A percentile compares a stretch with the other conserved stretches of the same genome.
phyloP scores from a whole-genome alignment of 2,329 filamentous ascomycete species.

The Fusarium decemcellulare region DNA sequence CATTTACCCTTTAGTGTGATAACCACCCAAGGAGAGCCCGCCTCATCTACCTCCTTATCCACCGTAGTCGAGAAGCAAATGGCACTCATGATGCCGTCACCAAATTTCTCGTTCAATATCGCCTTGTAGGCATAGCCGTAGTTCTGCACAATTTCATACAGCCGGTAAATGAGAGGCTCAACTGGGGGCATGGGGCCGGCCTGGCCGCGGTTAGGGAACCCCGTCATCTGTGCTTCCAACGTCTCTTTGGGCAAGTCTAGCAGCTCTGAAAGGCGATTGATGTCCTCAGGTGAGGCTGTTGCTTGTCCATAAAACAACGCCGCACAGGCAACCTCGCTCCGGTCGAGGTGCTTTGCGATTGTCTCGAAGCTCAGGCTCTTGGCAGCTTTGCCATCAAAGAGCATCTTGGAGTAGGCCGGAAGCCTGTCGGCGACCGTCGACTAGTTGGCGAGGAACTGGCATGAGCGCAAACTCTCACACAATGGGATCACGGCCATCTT shows the following conservation, averaged over 20 bases:
- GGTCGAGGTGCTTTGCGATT: slow-evolving; percentile 80
- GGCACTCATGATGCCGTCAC: slow-evolving; percentile 96
- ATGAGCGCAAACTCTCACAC: slow-evolving; percentile 18
- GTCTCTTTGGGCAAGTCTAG: slow-evolving; percentile 71
- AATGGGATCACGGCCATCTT: slow-evolving; percentile 27
- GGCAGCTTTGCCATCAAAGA: slow-evolving; percentile 80
- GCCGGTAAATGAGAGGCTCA: slow-evolving; percentile 78
- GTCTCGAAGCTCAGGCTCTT: slow-evolving; percentile 84
- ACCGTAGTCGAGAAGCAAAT: slow-evolving; percentile 93
- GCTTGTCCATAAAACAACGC: slow-evolving; percentile 94
- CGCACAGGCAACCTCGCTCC: slow-evolving; percentile 87
- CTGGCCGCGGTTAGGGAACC: slow-evolving; percentile 85
- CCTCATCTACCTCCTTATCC: slow-evolving; percentile 91
- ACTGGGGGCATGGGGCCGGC: slow-evolving; percentile 60
- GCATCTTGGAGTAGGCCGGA: slow-evolving; percentile 77
- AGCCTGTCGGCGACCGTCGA: slow-evolving; percentile 77
- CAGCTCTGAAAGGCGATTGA: slow-evolving; percentile 74
- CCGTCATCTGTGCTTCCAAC: slow-evolving; percentile 75
- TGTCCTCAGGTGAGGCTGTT: slow-evolving; percentile 78
- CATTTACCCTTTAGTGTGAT: slow-evolving; percentile 89
- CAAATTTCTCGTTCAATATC: slow-evolving; percentile 94
- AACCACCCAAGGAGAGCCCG: slow-evolving; percentile 85
- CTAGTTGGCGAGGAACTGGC: slow-evolving; percentile 56
- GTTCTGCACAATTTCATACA: slow-evolving; percentile 97
- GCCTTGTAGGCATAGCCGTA: slow-evolving; percentile 98